These are phyloP conservation scores for Ampelocalamus luodianensis DNA, from an alignment of 176 grass and related monocot genomes.

Conservation along the genomic window DNA sequence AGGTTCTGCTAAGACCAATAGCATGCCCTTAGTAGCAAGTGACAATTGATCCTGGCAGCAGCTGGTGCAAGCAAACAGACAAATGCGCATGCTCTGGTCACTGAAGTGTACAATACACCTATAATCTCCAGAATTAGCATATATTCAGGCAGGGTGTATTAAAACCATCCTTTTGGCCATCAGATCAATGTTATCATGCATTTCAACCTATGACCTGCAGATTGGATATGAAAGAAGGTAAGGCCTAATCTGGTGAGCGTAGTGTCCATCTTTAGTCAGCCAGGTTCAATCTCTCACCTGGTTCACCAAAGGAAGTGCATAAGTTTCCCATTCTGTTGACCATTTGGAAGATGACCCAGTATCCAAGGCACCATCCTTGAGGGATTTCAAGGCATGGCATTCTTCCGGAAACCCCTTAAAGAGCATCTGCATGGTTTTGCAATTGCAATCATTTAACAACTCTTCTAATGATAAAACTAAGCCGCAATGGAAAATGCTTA, in stretches of 20 bases:
- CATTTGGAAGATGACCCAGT: constrained; percentile 69
- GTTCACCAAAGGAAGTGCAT: constrained; percentile 71
- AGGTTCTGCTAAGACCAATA: not conserved
- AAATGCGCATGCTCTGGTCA: constrained; percentile 2
- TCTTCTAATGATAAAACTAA: not conserved
- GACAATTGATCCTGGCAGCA: constrained; percentile 3
- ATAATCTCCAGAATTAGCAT: not conserved
- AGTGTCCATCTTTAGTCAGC: not conserved
- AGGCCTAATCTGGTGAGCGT: constrained; percentile 9
- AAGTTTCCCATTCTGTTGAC: constrained; percentile 71
- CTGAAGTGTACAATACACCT: not conserved
- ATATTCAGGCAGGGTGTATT: not conserved
- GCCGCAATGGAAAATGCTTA: not conserved
- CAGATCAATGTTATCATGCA: not conserved
- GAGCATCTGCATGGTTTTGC: constrained; percentile 67
- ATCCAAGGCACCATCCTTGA: constrained; percentile 69
- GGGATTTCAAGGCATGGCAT: constrained; percentile 64
- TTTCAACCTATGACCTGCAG: constrained; percentile 43
- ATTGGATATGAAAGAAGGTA: not conserved
- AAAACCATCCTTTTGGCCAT: constrained; percentile 20
- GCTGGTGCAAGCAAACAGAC: constrained; percentile 1
- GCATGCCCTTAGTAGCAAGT: not conserved
- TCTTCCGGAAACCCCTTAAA: constrained; percentile 87
- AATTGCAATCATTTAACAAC: constrained; percentile 34
- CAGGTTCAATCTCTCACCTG: constrained; percentile 46